Evolutionary conservation across 768 basidiomycete genomes (phyloP), one percentile per base, ranked within the genome.

Genomic region (Kwoniella sp.): DNA sequence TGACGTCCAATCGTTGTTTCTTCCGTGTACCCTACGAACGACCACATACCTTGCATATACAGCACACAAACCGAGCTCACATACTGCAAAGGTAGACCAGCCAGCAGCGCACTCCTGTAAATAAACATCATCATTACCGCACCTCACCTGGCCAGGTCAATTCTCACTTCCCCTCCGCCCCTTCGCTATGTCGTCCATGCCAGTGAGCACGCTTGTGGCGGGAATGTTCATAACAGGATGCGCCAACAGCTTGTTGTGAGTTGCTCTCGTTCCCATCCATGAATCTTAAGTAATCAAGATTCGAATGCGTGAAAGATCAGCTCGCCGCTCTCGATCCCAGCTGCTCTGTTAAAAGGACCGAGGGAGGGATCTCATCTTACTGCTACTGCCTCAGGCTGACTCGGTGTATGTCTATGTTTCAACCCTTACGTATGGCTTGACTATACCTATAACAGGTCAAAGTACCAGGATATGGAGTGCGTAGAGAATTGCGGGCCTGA

Each of bases 381-480:
- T n/a, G n/a, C n/a, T n/a, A n/a, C n/a, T n/a, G n/a, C 36, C 55
- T 2, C 24, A 17, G 13, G 33, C 36, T 44, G 55, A 44, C 33
- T 37, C 15, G 61, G 63, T 66, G 60, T 90, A 77, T 90, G 33
- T 13, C 13, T 33, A 13, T 33, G 33, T 33, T 33, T 13, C 7
- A 33, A 6, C 13, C 33, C 33, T n/a, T n/a, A n/a, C n/a, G n/a
- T n/a, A n/a, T n/a, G n/a, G n/a, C n/a, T n/a, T n/a, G n/a, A n/a
- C n/a, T n/a, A n/a, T n/a, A n/a, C n/a, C n/a, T n/a, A n/a, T n/a
- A n/a, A n/a, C 24, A 74, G 70, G 29, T 58, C 69, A 22, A 81
- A 80, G 65, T 80, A 73, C 46, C 72, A 80, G 72, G 95, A 98
- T 79, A 95, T 96, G 91, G 92, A 96, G 87, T 98, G 95, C 76